Base-by-base conservation (phyloP, 2,329 filamentous ascomycete species). In the Hirsutella minnesotensis region DNA sequence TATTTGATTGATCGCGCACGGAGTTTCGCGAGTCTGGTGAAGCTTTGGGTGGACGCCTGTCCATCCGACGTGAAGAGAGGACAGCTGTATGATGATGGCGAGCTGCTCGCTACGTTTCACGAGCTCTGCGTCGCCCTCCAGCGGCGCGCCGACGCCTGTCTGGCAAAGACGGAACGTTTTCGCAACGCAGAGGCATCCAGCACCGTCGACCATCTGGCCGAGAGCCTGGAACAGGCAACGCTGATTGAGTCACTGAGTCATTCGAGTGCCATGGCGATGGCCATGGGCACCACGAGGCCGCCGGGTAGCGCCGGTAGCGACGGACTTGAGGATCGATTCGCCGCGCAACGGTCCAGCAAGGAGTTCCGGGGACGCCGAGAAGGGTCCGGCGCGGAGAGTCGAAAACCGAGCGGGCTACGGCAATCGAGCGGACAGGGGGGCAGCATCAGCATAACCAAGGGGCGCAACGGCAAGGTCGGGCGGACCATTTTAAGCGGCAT, bases 1-100 rank as follows among this genome's bases (percentile, higher is more conserved):
- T 95, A 94, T 58, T 74, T 98, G 4, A 85, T 98, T 47, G 92
- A 98, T 52, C 82, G 89, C 48, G 79, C 88, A 8, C 79, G 86
- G 47, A 89, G 86, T 52, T 88, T 89, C 53, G 87, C 92, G 0
- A 81, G 82, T 31, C 66, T 98, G 16, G 82, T 94, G 19, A 84
- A 84, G 53, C 67, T 92, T 12, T 94, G 86, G 86, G 71, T 83
- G 0, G 81, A 86, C 33, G 59, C 67, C 4, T 68, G 59, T 9
- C 62, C 66, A 2, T 44, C 60, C 1, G 68, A 70, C 15, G 60
- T 55, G n/a, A 57, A 52, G 29, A 54, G 51, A 24, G 40, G 46
- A 5, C 46, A 58, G 2, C 53, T 54, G 3, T 63, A 72, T 15
- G 70, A 54, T 4, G 64, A 73, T n/a, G 70, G 71, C 30, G 74